Conservation (phyloP, 2,329 filamentous ascomycete genomes). For the Plectosphaerella cucumerina region DNA sequence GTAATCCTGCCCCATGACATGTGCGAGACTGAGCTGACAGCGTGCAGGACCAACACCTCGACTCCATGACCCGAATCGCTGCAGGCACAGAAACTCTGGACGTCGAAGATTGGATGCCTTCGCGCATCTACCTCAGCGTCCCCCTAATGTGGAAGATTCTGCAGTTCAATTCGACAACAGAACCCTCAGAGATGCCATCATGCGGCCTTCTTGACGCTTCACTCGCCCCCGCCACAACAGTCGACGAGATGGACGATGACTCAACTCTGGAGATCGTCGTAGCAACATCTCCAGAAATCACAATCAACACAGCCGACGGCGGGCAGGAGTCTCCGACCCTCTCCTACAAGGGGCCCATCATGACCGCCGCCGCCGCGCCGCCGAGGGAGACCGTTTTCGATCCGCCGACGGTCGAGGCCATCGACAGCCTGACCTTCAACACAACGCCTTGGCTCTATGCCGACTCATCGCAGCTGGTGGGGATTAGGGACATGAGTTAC, state of each 20-base stretch:
- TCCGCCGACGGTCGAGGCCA: conserved; percentile 24
- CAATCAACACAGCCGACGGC: conserved; percentile 46
- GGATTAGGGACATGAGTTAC: conserved; percentile 30
- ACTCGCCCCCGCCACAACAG: conserved; percentile 24
- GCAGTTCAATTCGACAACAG: conserved; percentile 38
- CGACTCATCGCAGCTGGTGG: conserved; percentile 33
- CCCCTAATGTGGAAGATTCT: conserved; percentile 50
- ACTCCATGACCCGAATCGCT: conserved; percentile 44
- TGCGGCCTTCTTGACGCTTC: conserved; percentile 38
- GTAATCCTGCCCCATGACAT: conserved; percentile 10
- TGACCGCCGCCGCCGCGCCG: conserved; percentile 12
- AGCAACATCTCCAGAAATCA: conserved; percentile 46
- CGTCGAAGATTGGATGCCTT: conserved; percentile 47
- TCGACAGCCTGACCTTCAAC: conserved; percentile 32
- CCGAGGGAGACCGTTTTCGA: conserved; percentile 16
- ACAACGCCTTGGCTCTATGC: conserved; percentile 40
- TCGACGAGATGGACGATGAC: conserved; percentile 28
- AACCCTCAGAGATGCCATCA: conserved; percentile 27
- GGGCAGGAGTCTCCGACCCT: conserved; percentile 43
- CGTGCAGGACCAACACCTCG: conserved; percentile 39
- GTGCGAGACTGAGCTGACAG: background rate
- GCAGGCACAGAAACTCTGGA: conserved; percentile 43
- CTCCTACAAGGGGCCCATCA: conserved; percentile 25
- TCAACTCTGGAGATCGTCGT: conserved; percentile 44
- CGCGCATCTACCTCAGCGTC: conserved; percentile 47